Base-by-base conservation (phyloP, 768 basidiomycete species). In the Rhizopogon rudus region DNA sequence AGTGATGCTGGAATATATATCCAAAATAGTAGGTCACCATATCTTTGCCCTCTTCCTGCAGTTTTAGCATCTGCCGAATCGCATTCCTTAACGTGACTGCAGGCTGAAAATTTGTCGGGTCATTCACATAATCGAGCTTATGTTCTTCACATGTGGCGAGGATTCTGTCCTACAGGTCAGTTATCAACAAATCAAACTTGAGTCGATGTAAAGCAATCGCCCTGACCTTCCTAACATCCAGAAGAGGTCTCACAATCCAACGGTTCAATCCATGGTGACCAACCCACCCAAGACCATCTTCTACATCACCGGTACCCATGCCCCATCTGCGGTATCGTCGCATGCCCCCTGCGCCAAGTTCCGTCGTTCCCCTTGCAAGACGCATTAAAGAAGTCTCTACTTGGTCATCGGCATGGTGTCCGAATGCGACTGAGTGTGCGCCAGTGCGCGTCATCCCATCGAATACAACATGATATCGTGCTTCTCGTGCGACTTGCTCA, bases 401-500 rank as follows among this genome's bases (percentile, higher is more conserved):
- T 65, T 93, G 89, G 64, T 93, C 91, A 63, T 93, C 89, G 3
- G 79, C 78, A 63, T 93, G 91, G 61, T 93, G 91, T 0, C 81
- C 91, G 48, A 86, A 77, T 1, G 86, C 86, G 52, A 91, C 65
- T 13, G 76, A 65, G 14, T 73, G 59, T 3, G 75, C 67, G 1
- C 73, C 62, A 0, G 67, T 56, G 1, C 59, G 56, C 5, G 65
- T 63, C 80, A 89, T 79, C 0, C 63, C 68, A n/a, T 71, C 54
- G 54, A 82, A 80, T 39, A 89, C 59, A 9, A 76, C 50, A 44
- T 72, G 71, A 59, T 84, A 84, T 20, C 91, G 81, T 31, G 81
- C 86, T 1, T 66, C 61, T 12, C 91, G 82, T 1, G 85, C 86
- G 14, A 67, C 61, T 39, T 71, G 67, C 65, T 93, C 91, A 42